These are phyloP conservation scores for Cucurbita argyrosperma DNA, from an alignment of 306 rosid species.

Conservation along the genomic window DNA sequence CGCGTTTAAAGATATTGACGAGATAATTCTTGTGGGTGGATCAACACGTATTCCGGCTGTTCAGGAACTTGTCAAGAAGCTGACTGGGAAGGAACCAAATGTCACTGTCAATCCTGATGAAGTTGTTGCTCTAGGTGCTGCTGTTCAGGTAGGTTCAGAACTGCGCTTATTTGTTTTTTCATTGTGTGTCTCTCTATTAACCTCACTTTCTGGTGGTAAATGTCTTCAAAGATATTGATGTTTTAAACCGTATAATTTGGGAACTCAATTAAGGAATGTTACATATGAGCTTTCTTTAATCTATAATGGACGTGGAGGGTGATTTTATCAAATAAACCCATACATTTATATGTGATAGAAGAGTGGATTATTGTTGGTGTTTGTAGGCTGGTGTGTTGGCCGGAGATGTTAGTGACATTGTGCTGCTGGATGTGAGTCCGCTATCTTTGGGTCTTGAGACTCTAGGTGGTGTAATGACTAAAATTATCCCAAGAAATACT, in stretches of 20 bases:
- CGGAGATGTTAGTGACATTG: slow-evolving; percentile 88
- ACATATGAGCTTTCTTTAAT: neutral
- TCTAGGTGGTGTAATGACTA: slow-evolving; percentile 90
- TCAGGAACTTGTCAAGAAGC: slow-evolving; percentile 76
- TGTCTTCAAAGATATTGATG: neutral
- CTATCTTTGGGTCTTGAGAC: slow-evolving; percentile 80
- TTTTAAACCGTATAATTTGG: neutral
- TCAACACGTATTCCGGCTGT: slow-evolving; percentile 91
- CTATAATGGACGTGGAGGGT: neutral
- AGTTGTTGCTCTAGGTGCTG: slow-evolving; percentile 95
- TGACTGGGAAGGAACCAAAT: slow-evolving; percentile 82
- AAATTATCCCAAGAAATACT: slow-evolving; percentile 88
- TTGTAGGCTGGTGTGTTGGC: slow-evolving; percentile 81
- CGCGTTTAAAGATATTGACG: slow-evolving; percentile 65
- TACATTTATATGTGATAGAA: neutral
- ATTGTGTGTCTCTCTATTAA: neutral
- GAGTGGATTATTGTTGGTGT: neutral
- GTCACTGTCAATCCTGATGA: slow-evolving; percentile 92
- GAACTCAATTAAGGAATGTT: neutral
- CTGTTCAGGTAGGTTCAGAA: slow-evolving; percentile 52
- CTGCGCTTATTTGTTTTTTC: neutral
- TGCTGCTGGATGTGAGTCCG: slow-evolving; percentile 73
- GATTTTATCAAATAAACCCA: neutral
- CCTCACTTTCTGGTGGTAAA: neutral
- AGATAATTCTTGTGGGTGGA: slow-evolving; percentile 90